Evolutionary conservation across 1,284 basidiomycete species (phyloP).

Genomic region (Puccinia horiana): DNA sequence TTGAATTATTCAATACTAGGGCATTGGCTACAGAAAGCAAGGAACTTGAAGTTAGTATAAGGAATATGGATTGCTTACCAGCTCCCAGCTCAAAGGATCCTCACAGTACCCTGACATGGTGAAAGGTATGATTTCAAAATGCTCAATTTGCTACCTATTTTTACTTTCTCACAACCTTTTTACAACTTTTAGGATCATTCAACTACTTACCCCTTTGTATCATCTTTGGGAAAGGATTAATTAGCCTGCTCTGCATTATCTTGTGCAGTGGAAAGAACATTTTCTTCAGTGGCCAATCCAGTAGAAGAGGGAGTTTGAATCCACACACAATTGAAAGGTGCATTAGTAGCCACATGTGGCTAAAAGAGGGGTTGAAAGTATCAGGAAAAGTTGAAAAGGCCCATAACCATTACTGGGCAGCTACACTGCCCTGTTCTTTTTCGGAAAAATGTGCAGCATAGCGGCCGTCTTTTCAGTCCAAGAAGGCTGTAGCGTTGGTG

Average conservation of each 20-base stretch:
- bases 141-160: background rate
- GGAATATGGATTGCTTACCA: background rate
- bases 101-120: background rate
- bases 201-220: background rate
- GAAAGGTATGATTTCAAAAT: background rate
- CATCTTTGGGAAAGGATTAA: conserved; percentile 1
- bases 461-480: too few species aligned
- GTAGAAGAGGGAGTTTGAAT: background rate
- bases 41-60: background rate
- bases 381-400: conserved; percentile 13
- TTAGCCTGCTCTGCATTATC: background rate
- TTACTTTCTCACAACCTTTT: background rate
- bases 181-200: conserved; percentile 3
- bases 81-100: background rate
- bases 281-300: conserved; percentile 14
- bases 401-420: too few species aligned
- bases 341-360: too few species aligned
- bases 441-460: too few species aligned
- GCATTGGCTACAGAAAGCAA: background rate
- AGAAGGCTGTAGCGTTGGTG: too few species aligned
- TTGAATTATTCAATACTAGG: background rate
- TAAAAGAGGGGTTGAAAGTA: conserved; percentile 6
- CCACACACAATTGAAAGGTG: conserved; percentile 6
- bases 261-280: conserved; percentile 19
- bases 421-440: too few species aligned